Evolutionary conservation across 2,329 filamentous ascomycete species (phyloP).

Genomic region (Ceratocystiopsis minuta): DNA sequence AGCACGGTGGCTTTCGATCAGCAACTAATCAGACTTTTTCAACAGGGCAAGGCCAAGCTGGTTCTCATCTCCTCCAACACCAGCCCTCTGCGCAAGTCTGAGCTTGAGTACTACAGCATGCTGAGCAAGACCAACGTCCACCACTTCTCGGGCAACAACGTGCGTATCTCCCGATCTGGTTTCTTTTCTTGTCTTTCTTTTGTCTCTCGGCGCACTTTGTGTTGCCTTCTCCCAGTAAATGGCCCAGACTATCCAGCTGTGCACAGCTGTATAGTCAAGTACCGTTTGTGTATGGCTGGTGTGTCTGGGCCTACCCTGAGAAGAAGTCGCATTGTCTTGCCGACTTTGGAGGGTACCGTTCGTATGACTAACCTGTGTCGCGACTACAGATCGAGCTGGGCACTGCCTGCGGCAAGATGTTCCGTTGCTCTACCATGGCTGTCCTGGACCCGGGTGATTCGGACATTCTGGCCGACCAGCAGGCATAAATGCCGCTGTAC

Average conservation of each 20-base stretch:
- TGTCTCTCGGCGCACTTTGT: neutral
- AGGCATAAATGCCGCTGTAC: slow-evolving; percentile 28
- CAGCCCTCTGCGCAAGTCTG: slow-evolving; percentile 90
- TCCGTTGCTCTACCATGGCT: slow-evolving; percentile 90
- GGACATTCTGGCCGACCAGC: slow-evolving; percentile 76
- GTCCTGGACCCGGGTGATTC: slow-evolving; percentile 96
- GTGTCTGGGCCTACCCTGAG: slow-evolving; percentile 51
- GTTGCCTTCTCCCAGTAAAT: slow-evolving; percentile 5
- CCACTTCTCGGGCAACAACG: slow-evolving; percentile 98
- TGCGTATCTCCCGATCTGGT: slow-evolving; percentile 37
- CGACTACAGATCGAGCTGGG: slow-evolving; percentile 76
- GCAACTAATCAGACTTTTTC: neutral
- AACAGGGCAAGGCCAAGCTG: slow-evolving; percentile 81
- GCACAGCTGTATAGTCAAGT: neutral
- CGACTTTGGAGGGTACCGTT: slow-evolving; percentile 73
- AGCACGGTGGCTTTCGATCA: neutral
- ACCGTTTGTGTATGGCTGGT: slow-evolving; percentile 3
- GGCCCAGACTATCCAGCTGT: slow-evolving; percentile 5
- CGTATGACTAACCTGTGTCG: slow-evolving; percentile 34
- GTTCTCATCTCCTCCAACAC: slow-evolving; percentile 87
- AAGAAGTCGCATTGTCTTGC: slow-evolving; percentile 51
- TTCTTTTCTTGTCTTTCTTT: slow-evolving; percentile 9
- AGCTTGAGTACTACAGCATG: slow-evolving; percentile 93
- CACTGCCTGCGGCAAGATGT: slow-evolving; percentile 97
- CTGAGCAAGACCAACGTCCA: slow-evolving; percentile 86